phyloP scores from a whole-genome alignment of 2,329 filamentous ascomycete genomes.

The Colletotrichum truncatum region DNA sequence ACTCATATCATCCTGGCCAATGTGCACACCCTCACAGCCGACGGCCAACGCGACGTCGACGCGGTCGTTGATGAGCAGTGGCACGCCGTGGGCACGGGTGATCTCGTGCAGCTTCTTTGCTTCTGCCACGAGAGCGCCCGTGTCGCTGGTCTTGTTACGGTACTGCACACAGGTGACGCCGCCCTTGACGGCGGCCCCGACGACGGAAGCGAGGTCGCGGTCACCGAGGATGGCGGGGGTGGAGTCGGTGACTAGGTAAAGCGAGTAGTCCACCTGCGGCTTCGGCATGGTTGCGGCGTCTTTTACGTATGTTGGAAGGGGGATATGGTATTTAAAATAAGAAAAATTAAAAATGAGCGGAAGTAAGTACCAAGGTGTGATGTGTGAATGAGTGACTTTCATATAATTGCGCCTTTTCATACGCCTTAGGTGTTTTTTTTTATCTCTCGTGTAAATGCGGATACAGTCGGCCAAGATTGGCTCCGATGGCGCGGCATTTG shows the following conservation, averaged over 20 bases:
- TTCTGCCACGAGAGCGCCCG: constrained; percentile 73
- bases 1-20: constrained; percentile 95
- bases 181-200: constrained; percentile 78
- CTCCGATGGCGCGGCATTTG: constrained; percentile 6
- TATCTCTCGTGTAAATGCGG: constrained; percentile 3
- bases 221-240: constrained; percentile 83
- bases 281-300: constrained; percentile 39
- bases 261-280: constrained; percentile 73
- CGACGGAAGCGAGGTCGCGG: constrained; percentile 75
- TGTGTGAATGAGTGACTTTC: background rate
- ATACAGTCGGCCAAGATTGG: constrained; percentile 21
- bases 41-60: constrained; percentile 88
- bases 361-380: background rate
- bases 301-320: background rate
- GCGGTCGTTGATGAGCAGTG: constrained; percentile 91
- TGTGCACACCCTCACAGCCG: constrained; percentile 90
- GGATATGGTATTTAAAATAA: too few species aligned
- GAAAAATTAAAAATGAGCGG: background rate
- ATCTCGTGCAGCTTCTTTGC: constrained; percentile 77
- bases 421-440: background rate
- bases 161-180: constrained; percentile 91
- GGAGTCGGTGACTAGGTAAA: constrained; percentile 94
- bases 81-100: constrained; percentile 74
- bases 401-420: background rate
- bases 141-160: constrained; percentile 86